Percentiles rank a stretch among this genome's conserved stretches.
phyloP scores from a whole-genome alignment of 495 filamentous ascomycete species.

The Pyrenopolyporus hunteri region DNA sequence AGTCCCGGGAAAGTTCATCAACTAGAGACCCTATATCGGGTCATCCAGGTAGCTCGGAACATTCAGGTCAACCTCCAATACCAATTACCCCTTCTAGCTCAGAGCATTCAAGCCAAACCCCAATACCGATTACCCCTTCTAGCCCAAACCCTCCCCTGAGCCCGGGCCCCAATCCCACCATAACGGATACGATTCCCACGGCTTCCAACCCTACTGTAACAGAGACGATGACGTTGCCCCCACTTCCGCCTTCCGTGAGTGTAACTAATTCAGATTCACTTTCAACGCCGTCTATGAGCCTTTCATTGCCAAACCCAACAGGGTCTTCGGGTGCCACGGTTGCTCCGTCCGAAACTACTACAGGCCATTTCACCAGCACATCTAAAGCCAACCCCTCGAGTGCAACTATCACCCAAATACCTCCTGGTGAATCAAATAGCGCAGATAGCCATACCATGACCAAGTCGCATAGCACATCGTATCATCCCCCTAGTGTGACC shows the following conservation, averaged over 20 bases:
- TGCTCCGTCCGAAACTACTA: background rate
- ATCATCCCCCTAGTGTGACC: background rate
- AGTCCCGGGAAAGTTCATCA: conserved; percentile 1
- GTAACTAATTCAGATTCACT: background rate
- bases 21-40: background rate
- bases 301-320: conserved; percentile 8
- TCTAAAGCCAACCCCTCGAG: background rate
- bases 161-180: background rate
- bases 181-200: background rate
- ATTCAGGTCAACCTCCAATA: conserved; percentile 1
- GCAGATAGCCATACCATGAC: background rate
- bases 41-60: background rate
- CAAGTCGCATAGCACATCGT: background rate
- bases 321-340: background rate
- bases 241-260: background rate
- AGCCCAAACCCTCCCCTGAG: background rate
- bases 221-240: background rate
- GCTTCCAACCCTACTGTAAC: background rate
- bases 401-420: background rate
- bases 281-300: background rate
- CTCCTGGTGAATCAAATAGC: conserved; percentile 2
- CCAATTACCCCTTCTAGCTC: conserved; percentile 1
- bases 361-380: background rate
- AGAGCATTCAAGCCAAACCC: background rate
- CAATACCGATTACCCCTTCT: background rate